Conservation (phyloP, 768 basidiomycete species). For the Austroboletus festivus region DNA sequence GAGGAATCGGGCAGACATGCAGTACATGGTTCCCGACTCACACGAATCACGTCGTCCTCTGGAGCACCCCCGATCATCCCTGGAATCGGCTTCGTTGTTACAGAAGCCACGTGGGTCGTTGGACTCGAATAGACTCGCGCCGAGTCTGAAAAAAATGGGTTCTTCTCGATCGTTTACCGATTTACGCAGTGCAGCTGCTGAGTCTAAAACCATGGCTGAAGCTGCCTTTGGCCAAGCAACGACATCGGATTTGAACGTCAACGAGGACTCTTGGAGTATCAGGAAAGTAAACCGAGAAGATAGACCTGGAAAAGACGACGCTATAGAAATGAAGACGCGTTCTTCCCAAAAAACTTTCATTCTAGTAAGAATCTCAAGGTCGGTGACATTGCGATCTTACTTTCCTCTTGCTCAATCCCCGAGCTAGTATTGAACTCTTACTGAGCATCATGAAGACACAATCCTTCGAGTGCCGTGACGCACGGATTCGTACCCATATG, state of each 20-base stretch:
- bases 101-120: conserved; percentile 31
- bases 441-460: conserved; percentile 80
- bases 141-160: conserved; percentile 50
- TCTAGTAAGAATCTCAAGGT: conserved; percentile 73
- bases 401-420: conserved; percentile 17
- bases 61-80: conserved; percentile 40
- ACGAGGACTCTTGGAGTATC: conserved; percentile 22
- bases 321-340: conserved; percentile 77
- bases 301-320: conserved; percentile 45
- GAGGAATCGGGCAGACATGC: conserved; percentile 14
- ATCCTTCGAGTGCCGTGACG: conserved; percentile 80
- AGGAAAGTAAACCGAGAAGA: conserved; percentile 20
- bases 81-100: conserved; percentile 48
- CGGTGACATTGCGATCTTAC: conserved; percentile 8
- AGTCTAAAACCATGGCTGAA: conserved; percentile 22
- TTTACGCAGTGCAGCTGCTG: conserved; percentile 46
- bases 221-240: conserved; percentile 5
- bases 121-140: conserved; percentile 35
- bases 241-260: conserved; percentile 15
- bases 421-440: conserved; percentile 59
- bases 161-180: conserved; percentile 71
- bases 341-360: conserved; percentile 84
- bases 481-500: conserved; percentile 73
- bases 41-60: conserved; percentile 20
- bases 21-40: neutral